Conservation (phyloP, 805 yeast species). For the Candida michaelii region DNA sequence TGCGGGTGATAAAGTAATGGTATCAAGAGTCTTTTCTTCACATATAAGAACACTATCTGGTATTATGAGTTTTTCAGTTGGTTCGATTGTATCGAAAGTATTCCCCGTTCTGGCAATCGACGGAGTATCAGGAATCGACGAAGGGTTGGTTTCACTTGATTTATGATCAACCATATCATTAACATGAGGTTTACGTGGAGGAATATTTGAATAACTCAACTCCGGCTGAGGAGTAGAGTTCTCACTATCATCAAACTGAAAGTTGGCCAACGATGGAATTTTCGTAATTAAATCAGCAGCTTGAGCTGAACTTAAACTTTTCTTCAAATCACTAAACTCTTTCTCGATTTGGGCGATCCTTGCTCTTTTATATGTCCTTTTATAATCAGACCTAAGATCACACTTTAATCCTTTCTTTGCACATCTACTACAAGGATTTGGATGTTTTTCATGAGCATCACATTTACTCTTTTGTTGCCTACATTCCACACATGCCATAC, state of each 20-base stretch:
- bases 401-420: conserved; percentile 67
- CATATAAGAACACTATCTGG: conserved; percentile 43
- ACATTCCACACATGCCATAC: conserved; percentile 92
- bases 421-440: conserved; percentile 83
- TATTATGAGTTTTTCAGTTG: conserved; percentile 9
- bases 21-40: conserved; percentile 69
- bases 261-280: conserved; percentile 24
- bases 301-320: conserved; percentile 42
- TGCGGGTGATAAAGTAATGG: conserved; percentile 57
- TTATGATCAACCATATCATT: background rate
- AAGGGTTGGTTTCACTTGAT: conserved; percentile 22
- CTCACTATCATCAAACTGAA: conserved; percentile 6
- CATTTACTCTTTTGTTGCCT: conserved; percentile 93
- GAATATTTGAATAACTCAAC: background rate
- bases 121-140: conserved; percentile 31
- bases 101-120: conserved; percentile 17
- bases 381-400: conserved; percentile 74
- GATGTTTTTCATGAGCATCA: conserved; percentile 76
- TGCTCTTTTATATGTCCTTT: conserved; percentile 87
- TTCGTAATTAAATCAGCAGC: conserved; percentile 30
- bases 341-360: conserved; percentile 79
- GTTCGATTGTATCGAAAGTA: background rate
- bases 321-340: conserved; percentile 70
- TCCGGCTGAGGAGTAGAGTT: conserved; percentile 1
- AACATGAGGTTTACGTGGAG: background rate